Evolutionary conservation across 805 yeast species (phyloP).

Genomic region (Nadsonia fulvescens): DNA sequence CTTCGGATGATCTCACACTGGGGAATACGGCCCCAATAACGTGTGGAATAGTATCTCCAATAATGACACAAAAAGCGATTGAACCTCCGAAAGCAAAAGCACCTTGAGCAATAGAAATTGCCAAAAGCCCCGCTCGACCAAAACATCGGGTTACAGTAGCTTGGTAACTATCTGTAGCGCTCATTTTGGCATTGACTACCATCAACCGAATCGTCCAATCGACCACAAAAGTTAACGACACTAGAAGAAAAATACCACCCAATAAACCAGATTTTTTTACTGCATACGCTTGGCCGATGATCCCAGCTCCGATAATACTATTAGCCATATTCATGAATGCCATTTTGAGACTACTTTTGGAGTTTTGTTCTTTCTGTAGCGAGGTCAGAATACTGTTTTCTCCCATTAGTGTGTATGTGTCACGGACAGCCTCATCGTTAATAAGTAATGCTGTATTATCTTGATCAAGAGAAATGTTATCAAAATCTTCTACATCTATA

Average conservation of each 20-base stretch:
- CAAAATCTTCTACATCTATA: too few relatives aligned
- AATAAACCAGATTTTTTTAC: constrained; percentile 61
- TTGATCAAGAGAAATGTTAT: too few relatives aligned
- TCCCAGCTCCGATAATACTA: constrained; percentile 88
- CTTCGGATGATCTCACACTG: constrained; percentile 14
- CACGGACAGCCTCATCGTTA: too few relatives aligned
- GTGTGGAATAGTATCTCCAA: constrained; percentile 90
- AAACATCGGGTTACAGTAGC: constrained; percentile 67
- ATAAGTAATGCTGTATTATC: too few relatives aligned
- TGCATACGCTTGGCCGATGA: constrained; percentile 86
- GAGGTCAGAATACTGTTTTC: too few relatives aligned
- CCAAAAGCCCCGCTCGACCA: constrained; percentile 51
- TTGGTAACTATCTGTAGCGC: constrained; percentile 66
- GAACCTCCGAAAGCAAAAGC: constrained; percentile 89
- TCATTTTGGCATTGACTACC: constrained; percentile 61
- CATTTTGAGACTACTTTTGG: constrained; percentile 50
- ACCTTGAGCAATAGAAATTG: constrained; percentile 61
- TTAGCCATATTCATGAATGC: constrained; percentile 97
- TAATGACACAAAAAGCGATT: constrained; percentile 83
- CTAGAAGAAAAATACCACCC: constrained; percentile 49
- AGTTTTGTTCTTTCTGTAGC: too few relatives aligned
- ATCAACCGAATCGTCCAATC: constrained; percentile 76
- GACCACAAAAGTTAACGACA: constrained; percentile 45
- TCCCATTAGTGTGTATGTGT: too few relatives aligned
- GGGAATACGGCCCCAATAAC: constrained; percentile 56